Conservation (phyloP, 805 yeast species). For the Wickerhamiella azyma region DNA sequence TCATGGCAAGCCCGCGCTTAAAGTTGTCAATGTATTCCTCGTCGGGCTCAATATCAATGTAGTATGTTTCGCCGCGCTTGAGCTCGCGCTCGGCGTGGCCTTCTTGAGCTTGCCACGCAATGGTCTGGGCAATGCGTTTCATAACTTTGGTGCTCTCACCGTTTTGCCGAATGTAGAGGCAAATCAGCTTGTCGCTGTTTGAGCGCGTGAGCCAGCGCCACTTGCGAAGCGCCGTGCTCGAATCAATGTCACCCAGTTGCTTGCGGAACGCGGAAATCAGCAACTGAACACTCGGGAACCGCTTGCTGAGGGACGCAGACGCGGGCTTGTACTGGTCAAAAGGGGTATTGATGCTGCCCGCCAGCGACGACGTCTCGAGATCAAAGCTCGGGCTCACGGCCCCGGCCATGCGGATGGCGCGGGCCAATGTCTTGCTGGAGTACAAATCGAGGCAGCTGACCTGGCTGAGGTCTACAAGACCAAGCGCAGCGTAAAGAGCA, state of each 20-base stretch:
- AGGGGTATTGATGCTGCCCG: background rate
- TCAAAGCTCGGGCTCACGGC: background rate
- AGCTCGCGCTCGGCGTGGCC: conserved; percentile 5
- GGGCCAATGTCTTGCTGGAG: background rate
- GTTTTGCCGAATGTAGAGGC: conserved; percentile 1
- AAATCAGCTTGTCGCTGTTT: background rate
- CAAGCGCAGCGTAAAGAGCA: conserved; percentile 3
- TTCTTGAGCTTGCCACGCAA: background rate
- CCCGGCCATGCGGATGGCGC: background rate
- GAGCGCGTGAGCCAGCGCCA: conserved; percentile 6
- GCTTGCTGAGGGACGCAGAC: background rate
- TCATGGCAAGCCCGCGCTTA: background rate
- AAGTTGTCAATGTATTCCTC: background rate
- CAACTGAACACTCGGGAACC: background rate
- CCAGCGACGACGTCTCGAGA: background rate
- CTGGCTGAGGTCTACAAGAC: background rate
- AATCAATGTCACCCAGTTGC: background rate
- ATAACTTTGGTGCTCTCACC: background rate
- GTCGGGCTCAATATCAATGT: conserved; percentile 4
- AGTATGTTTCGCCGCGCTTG: conserved; percentile 6
- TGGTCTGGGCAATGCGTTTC: background rate
- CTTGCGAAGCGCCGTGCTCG: background rate
- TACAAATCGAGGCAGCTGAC: background rate
- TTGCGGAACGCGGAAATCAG: background rate
- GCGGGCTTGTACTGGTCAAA: background rate